Evolutionary conservation across 768 basidiomycete species (phyloP).

Genomic region (Hygrocybe coccinea): DNA sequence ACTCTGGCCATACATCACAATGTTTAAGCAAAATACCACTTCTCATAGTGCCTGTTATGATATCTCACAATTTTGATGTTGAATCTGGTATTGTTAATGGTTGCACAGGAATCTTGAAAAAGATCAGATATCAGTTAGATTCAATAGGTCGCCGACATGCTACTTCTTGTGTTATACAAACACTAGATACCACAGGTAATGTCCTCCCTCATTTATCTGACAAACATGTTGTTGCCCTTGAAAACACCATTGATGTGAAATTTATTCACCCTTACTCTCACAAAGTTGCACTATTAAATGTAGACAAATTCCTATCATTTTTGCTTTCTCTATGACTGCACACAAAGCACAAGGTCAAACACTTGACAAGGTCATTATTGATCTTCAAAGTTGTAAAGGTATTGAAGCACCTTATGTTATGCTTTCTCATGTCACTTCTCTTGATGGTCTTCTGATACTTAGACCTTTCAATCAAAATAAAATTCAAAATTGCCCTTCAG

Average conservation of each 20-base stretch:
- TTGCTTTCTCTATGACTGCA: conserved; percentile 38
- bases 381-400: conserved; percentile 27
- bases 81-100: conserved; percentile 31
- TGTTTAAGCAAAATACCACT: conserved; percentile 24
- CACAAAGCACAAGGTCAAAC: conserved; percentile 40
- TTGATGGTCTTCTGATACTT: conserved; percentile 30
- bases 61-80: conserved; percentile 30
- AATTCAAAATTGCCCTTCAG: conserved; percentile 7
- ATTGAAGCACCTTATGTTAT: conserved; percentile 40
- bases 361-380: conserved; percentile 26
- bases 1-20: conserved; percentile 27
- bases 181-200: conserved; percentile 2
- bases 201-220: not conserved
- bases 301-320: conserved; percentile 32
- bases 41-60: conserved; percentile 31
- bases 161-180: conserved; percentile 17
- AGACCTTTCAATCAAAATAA: conserved; percentile 19
- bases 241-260: conserved; percentile 9
- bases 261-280: conserved; percentile 11
- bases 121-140: conserved; percentile 17
- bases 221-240: conserved; percentile 12
- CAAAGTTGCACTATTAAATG: conserved; percentile 21
- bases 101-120: conserved; percentile 13
- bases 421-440: conserved; percentile 29
- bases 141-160: conserved; percentile 10